Conservation (phyloP, 2,329 filamentous ascomycete species). For the Intubia oerlemansii region DNA sequence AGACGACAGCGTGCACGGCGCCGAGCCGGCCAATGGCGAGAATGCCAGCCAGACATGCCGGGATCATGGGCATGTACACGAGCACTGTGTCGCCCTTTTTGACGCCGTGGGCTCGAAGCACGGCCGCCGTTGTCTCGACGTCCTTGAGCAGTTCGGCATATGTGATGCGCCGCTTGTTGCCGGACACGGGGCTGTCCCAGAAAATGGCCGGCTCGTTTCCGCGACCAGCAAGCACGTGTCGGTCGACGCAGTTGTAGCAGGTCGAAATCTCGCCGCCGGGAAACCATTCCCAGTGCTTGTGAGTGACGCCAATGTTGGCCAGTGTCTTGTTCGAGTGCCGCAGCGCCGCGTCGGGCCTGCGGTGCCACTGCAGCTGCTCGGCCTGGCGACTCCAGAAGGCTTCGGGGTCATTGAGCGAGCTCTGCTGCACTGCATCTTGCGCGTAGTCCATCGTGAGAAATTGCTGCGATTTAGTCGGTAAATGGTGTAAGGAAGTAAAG, state of each 20-base stretch:
- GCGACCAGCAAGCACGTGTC: slow-evolving; percentile 64
- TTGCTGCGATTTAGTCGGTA: too few species aligned
- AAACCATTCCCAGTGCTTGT: slow-evolving; percentile 80
- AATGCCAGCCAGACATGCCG: slow-evolving; percentile 67
- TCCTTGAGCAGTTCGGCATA: slow-evolving; percentile 59
- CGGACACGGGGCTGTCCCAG: slow-evolving; percentile 74
- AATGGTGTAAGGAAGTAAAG: too few species aligned
- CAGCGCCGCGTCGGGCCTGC: slow-evolving; percentile 43
- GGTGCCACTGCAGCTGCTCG: slow-evolving; percentile 60
- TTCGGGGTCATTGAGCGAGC: slow-evolving; percentile 47
- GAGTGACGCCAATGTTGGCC: slow-evolving; percentile 27
- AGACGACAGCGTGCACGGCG: slow-evolving; percentile 79
- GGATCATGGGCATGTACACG: slow-evolving; percentile 96
- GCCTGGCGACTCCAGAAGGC: slow-evolving; percentile 61
- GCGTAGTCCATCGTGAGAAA: too few species aligned
- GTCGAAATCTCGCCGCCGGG: slow-evolving; percentile 74
- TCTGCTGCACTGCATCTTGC: slow-evolving; percentile 29
- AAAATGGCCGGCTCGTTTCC: slow-evolving; percentile 57
- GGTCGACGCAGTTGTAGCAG: slow-evolving; percentile 77
- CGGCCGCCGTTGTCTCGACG: slow-evolving; percentile 64
- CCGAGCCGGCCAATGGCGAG: slow-evolving; percentile 64
- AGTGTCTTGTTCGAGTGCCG: slow-evolving; percentile 40
- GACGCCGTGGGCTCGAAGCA: slow-evolving; percentile 64
- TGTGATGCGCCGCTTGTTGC: slow-evolving; percentile 47
- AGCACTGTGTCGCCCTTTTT: slow-evolving; percentile 69